Percentiles rank a stretch among this genome's conserved stretches.
Evolutionary conservation across 1,139 yeast genomes (phyloP).

Genomic region (Geotrichum restrictum): DNA sequence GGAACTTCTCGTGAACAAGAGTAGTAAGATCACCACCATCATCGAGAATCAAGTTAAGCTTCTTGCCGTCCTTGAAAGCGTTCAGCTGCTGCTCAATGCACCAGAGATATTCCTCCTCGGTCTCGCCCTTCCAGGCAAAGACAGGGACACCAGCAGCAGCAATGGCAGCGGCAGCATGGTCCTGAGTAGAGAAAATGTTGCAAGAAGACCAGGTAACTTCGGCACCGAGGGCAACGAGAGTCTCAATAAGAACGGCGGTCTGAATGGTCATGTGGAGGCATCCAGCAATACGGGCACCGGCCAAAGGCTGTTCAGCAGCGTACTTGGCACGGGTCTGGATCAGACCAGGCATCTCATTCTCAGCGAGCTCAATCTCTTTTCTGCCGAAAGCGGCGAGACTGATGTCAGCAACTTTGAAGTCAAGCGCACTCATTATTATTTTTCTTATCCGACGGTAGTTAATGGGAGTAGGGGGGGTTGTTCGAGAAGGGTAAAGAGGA

Average conservation of each 20-base stretch:
- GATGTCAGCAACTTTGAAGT: slow-evolving; percentile 97
- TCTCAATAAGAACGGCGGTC: slow-evolving; percentile 98
- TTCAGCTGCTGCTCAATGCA: slow-evolving; percentile 99
- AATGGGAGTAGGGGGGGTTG: slow-evolving; percentile 11
- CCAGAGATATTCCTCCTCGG: slow-evolving; percentile 99
- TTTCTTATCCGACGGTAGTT: too few relatives aligned
- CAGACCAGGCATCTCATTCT: slow-evolving; percentile 99
- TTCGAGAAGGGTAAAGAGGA: neutral
- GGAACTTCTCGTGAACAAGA: slow-evolving; percentile 96
- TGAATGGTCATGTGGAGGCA: slow-evolving; percentile 99
- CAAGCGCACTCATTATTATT: slow-evolving; percentile 39
- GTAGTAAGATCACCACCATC: slow-evolving; percentile 99
- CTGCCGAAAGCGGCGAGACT: slow-evolving; percentile 99
- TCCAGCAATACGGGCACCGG: slow-evolving; percentile 99
- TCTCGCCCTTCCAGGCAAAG: slow-evolving; percentile 99
- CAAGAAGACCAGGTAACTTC: slow-evolving; percentile 99
- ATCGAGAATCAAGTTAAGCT: slow-evolving; percentile 95
- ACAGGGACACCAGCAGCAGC: slow-evolving; percentile 99
- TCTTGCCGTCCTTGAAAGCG: slow-evolving; percentile 94
- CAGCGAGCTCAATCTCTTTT: slow-evolving; percentile 98
- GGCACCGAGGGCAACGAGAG: slow-evolving; percentile 96
- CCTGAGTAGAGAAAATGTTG: slow-evolving; percentile 99
- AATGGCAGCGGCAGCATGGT: slow-evolving; percentile 99
- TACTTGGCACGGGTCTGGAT: slow-evolving; percentile 95
- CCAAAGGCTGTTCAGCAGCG: slow-evolving; percentile 89